Base-by-base conservation (phyloP, 176 grass and related monocot genomes). In the Aegilops umbellulata region DNA sequence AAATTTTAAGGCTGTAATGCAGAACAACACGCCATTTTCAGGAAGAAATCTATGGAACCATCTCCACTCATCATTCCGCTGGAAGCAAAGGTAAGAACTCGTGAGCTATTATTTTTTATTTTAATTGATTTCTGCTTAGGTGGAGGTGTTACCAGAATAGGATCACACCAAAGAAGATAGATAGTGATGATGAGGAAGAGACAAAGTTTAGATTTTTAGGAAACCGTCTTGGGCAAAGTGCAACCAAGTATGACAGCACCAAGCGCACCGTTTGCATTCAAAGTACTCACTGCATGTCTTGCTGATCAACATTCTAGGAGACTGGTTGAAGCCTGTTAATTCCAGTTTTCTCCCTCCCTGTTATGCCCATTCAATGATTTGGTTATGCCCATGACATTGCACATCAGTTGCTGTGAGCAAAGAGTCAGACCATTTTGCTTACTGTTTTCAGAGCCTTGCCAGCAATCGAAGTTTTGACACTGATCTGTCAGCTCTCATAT, bases 101-200 rank as follows among this genome's bases (percentile, higher is more conserved):
- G 88, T 95, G 67, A 94, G 89, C 87, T 96, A 96, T 83, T 94
- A 94, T 82, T 96, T 96, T 76, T 83, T 96, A 96, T 82, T 96
- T 96, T 71, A 93, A 92, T 79, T 88, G 90, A 74, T 96, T 95
- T 95, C 65, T 98, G n/a, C 80, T 95, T 86, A 87, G 89, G 39
- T 31, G 95, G 72, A 83, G 93, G 83, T 90, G 87, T 69, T 95
- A 92, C 29, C 95, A 95, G 47, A 98, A 98, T 81, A 87, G 88
- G 71, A 83, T 90, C 15, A 85, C 88, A 69, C 91, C 91, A 78
- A 84, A 75, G 30, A 86, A 86, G 12, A 94, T 94, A 74, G 91
- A 98, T 53, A 98, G 95, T 81, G 95, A 98, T 94, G 93, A 94
- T 70, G 95, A 98, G 16, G 90, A 95, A 60, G 87, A 92, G 35